Evolutionary conservation across 2,329 filamentous ascomycete genomes (phyloP), one percentile per base, ranked within the genome.

Genomic region (Hymenoscyphus scutula): DNA sequence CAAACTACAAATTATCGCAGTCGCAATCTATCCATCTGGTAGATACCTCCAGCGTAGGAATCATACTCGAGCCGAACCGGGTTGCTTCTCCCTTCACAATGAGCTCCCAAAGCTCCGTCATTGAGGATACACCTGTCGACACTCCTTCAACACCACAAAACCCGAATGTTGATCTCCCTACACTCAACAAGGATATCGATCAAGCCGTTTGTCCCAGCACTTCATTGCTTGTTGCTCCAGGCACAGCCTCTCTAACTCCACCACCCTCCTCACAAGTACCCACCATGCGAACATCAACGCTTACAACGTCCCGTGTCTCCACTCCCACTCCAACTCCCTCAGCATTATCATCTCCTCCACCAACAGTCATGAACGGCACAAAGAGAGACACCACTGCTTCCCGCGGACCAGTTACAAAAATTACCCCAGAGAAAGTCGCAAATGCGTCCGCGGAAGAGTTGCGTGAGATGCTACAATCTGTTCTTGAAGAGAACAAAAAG

Each of bases 261-360:
- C 86, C 86, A 27, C 85, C 85, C 10, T 88, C 86, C 2, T 83
- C 84, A 1, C 86, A 88, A 70, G 71, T 82, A 7, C 78, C 80
- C 27, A 60, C 60, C 37, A 41, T 56, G 30, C 64, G 65, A 59
- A 65, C 60, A 29, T 25, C 59, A n/a, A 53, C 29, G n/a, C 38
- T 59, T 45, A 41, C 51, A 10, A 61, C 62, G 29, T 23, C 60
- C 58, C 61, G 38, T 23, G 62, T 62, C 45, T 62, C 63, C 17
- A 57, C 32, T 41, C 41, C 19, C 19, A 34, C 32, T 34, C 32
- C 32, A 8, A 70, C 69, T 5, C 56, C 63, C 3, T 27, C 32
- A 32, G 60, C 66, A 32, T 58, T 72, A 5, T 73, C 70, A 3
- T 74, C 72, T 23, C 70, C 71, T n/a, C 72, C 68, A 23, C 70